These are phyloP conservation scores for Cryptococcus sp. DNA, from an alignment of 1,284 basidiomycete species.

Conservation along the genomic window DNA sequence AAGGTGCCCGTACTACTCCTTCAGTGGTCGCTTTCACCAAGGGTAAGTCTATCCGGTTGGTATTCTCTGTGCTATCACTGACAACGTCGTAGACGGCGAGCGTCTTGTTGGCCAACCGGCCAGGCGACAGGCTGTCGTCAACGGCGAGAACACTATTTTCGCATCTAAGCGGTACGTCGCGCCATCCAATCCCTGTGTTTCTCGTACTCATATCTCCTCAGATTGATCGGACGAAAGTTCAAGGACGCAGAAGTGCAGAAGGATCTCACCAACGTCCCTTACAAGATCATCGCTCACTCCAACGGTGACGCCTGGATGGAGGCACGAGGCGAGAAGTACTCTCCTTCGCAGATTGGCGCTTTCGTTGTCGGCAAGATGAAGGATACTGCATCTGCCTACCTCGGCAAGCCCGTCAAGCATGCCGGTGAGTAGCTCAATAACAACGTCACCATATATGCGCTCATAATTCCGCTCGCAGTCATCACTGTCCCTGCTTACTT, in stretches of 20 bases:
- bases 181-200: background rate
- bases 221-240: conserved; percentile 89
- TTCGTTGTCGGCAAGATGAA: conserved; percentile 91
- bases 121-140: conserved; percentile 96
- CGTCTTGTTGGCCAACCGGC: conserved; percentile 94
- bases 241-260: conserved; percentile 90
- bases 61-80: background rate
- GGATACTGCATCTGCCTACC: conserved; percentile 88
- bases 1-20: conserved; percentile 96
- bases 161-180: conserved; percentile 79
- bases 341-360: conserved; percentile 68
- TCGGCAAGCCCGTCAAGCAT: conserved; percentile 92
- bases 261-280: conserved; percentile 70
- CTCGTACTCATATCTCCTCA: conserved; percentile 9
- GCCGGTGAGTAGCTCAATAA: conserved; percentile 54
- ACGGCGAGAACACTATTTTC: conserved; percentile 90
- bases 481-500: conserved; percentile 98
- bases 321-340: conserved; percentile 62
- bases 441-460: background rate
- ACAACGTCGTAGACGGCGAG: conserved; percentile 62
- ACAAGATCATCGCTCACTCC: conserved; percentile 69
- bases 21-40: conserved; percentile 99
- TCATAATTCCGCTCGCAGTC: conserved; percentile 59
- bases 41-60: conserved; percentile 54
- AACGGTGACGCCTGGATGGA: conserved; percentile 74